A percentile compares a stretch with the other conserved stretches of the same genome.
Evolutionary conservation across 441 rosid species (phyloP).

Genomic region (Pelargonium cotyledonis): DNA sequence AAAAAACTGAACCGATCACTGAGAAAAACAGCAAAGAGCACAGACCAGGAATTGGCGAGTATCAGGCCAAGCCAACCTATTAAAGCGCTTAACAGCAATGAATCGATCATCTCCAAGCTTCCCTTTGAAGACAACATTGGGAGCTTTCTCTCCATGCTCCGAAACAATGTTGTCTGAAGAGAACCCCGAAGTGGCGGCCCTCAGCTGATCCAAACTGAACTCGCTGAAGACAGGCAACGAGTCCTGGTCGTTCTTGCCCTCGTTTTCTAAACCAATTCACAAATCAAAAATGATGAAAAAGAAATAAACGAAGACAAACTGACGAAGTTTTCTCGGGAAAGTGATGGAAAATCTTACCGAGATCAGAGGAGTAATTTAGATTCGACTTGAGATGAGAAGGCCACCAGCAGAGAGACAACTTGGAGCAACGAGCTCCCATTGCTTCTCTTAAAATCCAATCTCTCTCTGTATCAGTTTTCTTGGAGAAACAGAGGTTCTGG

Average conservation of each 20-base stretch:
- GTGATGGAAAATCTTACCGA: constrained; percentile 40
- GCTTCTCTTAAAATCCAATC: constrained; percentile 8
- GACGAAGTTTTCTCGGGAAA: constrained; percentile 12
- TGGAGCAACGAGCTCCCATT: constrained; percentile 95
- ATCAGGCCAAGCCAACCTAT: constrained; percentile 90
- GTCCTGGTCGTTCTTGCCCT: constrained; percentile 24
- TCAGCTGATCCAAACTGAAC: constrained; percentile 67
- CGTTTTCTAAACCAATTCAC: constrained; percentile 43
- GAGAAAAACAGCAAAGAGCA: neutral
- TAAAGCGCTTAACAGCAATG: constrained; percentile 81
- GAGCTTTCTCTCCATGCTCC: constrained; percentile 94
- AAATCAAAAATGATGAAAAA: neutral
- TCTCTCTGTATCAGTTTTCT: constrained; percentile 19
- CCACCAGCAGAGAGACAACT: constrained; percentile 82
- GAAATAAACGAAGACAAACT: neutral
- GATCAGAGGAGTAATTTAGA: constrained; percentile 61
- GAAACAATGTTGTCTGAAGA: constrained; percentile 71
- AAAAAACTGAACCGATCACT: constrained; percentile 17
- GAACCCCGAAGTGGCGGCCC: constrained; percentile 74
- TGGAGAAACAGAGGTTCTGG: constrained; percentile 12
- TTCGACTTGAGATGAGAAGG: constrained; percentile 61
- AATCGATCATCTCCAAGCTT: constrained; percentile 59
- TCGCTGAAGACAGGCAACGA: constrained; percentile 60
- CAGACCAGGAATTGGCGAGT: constrained; percentile 83
- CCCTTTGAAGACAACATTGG: constrained; percentile 83